Base-by-base conservation (phyloP, 2,329 filamentous ascomycete species). In the Fusarium bactridioides region DNA sequence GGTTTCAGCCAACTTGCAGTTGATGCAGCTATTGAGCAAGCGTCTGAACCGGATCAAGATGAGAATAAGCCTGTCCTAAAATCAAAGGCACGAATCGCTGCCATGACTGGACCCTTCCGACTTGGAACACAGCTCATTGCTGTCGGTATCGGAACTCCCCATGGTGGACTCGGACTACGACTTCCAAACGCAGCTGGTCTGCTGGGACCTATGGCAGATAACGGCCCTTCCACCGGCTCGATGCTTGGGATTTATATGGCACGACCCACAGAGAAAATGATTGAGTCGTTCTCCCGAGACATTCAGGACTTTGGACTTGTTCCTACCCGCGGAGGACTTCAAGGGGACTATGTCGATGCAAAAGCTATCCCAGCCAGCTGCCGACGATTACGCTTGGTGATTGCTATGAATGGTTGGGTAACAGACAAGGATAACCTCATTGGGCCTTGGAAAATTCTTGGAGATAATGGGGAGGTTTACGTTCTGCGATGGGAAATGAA, bases 161-260 rank as follows among this genome's bases (percentile, higher is more conserved):
- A 95, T 83, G 91, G 92, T 29, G 94, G 94, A 1, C 82, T 93
- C 16, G 94, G 94, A 4, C 86, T 98, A 2, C 91, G 92, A 23
- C 87, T 91, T 3, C 91, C 91, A 5, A 90, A 91, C 27, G 92
- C 94, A 16, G 94, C 94, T 25, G 90, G 90, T 3, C 90, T 97
- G 59, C 84, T 98, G 2, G 95, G 95, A 16, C 88, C 91, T 23
- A 86, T 98, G 77, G 92, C 94, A 5, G 91, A 95, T 41, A 96
- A 92, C 69, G 89, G 91, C 10, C 88, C 96, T 21, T 85, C 94
- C 45, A 92, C 97, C 35, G 95, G 95, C 21, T 90, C 92, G 41
- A 84, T 98, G 43, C 98, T 98, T 78, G 96, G 96, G 13, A 93
- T 96, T n/a, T 97, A 97, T 78, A 93, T 93, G 47, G 91, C 92